Base-by-base conservation (phyloP, 305 asterid genomes). In the Ajuga reptans region DNA sequence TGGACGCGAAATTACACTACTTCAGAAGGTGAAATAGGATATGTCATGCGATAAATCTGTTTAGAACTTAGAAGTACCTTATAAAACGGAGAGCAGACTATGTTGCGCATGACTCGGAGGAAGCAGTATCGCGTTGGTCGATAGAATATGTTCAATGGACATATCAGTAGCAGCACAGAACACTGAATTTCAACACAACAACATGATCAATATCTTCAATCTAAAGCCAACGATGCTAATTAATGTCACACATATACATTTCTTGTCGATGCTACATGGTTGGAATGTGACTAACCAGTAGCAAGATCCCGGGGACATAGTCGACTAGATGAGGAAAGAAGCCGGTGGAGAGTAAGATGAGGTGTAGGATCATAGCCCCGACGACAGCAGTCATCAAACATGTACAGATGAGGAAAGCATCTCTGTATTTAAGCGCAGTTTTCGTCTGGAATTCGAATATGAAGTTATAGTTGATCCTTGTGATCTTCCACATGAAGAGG, bases 361-460 rank as follows among this genome's bases (percentile, higher is more conserved):
- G 86, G 74, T 93, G 97, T n/a, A 84, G 9, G 39, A 89, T 84
- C 78, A 91, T 73, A 6, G 92, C 88, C 0, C 86, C 95, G 27
- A 91, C 91, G 0, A 91, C 96, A 4, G 86, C 81, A 50, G 96
- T 91, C 96, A 91, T 89, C 42, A 89, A 62, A 16, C 81, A 84
- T 34, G 96, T 85, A 80, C 96, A 85, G 1, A 93, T 81, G 63
- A 93, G 95, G 87, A 91, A 93, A 21, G 95, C 95, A 69, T 93
- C 99, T 53, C 97, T 77, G 71, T 85, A 89, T 68, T 82, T 89
- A 46, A 93, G 90, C 52, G 95, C 89, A 0, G 86, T 93, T 69
- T 68, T 78, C 0, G 88, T 82, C 8, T 85, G 85, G 79, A 91
- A 85, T 61, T 93, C 99, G 57, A 93, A 91, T 55, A 93, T 93